These are phyloP conservation scores for Elaeis guineensis DNA, from an alignment of 176 grass and related monocot genomes.

Conservation along the genomic window DNA sequence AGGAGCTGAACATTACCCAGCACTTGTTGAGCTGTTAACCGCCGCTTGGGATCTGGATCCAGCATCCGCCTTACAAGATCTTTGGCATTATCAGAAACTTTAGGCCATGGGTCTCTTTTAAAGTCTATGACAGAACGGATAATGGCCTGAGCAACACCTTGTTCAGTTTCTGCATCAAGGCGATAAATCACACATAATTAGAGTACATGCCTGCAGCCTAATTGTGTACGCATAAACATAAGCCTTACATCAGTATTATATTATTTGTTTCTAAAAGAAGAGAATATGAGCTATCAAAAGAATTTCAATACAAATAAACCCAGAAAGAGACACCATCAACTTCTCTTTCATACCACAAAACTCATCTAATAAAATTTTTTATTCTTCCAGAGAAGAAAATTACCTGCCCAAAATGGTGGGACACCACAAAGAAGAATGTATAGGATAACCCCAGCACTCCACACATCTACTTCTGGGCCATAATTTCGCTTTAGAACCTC, in stretches of 20 bases:
- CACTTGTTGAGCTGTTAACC: slow-evolving; percentile 7
- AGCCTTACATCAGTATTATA: background rate
- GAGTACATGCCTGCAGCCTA: background rate
- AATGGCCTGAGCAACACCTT: slow-evolving; percentile 17
- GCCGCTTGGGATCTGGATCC: slow-evolving; percentile 4
- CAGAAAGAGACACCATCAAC: background rate
- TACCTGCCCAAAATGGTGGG: slow-evolving; percentile 23
- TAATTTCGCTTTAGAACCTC: slow-evolving; percentile 20
- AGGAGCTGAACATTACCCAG: slow-evolving; percentile 2
- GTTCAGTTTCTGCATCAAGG: slow-evolving; percentile 9
- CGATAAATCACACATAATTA: background rate
- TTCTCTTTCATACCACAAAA: too few species aligned
- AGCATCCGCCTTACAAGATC: slow-evolving; percentile 15
- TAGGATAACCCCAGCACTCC: slow-evolving; percentile 24
- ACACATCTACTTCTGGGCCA: slow-evolving; percentile 21
- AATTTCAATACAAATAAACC: background rate
- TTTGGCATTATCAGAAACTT: slow-evolving; percentile 18
- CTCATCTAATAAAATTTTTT: background rate
- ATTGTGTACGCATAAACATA: background rate
- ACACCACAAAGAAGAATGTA: slow-evolving; percentile 19
- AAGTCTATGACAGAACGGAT: slow-evolving; percentile 16
- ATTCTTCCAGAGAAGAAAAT: background rate
- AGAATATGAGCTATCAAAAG: background rate
- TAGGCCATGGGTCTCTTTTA: slow-evolving; percentile 20
- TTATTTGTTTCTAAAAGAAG: background rate